Evolutionary conservation across 2,329 filamentous ascomycete genomes (phyloP).

Genomic region (Erysiphe pulchra): DNA sequence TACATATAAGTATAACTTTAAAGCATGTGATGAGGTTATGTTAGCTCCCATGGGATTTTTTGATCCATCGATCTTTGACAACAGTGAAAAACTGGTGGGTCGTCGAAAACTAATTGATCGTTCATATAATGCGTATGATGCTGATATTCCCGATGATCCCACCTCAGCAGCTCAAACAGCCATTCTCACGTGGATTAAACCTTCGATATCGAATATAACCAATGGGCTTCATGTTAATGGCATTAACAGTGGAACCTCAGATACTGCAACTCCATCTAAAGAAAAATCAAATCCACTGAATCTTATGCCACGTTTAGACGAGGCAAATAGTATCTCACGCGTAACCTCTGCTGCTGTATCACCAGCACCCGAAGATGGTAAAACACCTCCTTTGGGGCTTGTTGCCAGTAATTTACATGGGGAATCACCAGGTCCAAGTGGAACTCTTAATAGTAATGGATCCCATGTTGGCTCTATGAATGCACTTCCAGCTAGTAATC

Average conservation of each 20-base stretch:
- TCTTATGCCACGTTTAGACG: slow-evolving; percentile 41
- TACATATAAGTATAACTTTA: slow-evolving; percentile 83
- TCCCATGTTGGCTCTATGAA: slow-evolving; percentile 25
- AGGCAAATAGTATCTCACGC: slow-evolving; percentile 44
- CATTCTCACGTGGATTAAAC: slow-evolving; percentile 32
- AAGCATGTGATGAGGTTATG: slow-evolving; percentile 88
- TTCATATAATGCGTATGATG: slow-evolving; percentile 84
- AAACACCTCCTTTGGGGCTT: slow-evolving; percentile 28
- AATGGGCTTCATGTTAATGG: slow-evolving; percentile 13
- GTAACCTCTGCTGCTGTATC: slow-evolving; percentile 63
- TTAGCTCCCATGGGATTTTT: slow-evolving; percentile 92
- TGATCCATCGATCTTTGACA: slow-evolving; percentile 67
- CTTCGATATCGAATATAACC: slow-evolving; percentile 22
- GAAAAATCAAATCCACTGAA: slow-evolving; percentile 41
- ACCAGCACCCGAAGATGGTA: slow-evolving; percentile 51
- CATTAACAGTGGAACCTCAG: slow-evolving; percentile 16
- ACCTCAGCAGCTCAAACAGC: slow-evolving; percentile 59
- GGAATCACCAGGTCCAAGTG: slow-evolving; percentile 11
- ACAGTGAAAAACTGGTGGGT: slow-evolving; percentile 50
- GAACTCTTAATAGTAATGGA: slow-evolving; percentile 4
- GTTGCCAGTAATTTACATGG: slow-evolving; percentile 19
- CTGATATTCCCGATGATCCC: slow-evolving; percentile 67
- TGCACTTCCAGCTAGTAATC: slow-evolving; percentile 13
- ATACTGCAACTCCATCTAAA: slow-evolving; percentile 32
- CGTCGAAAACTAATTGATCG: slow-evolving; percentile 61